Base-by-base conservation (phyloP, 371 early-diverging fungal genomes). In the Mucor indicus region DNA sequence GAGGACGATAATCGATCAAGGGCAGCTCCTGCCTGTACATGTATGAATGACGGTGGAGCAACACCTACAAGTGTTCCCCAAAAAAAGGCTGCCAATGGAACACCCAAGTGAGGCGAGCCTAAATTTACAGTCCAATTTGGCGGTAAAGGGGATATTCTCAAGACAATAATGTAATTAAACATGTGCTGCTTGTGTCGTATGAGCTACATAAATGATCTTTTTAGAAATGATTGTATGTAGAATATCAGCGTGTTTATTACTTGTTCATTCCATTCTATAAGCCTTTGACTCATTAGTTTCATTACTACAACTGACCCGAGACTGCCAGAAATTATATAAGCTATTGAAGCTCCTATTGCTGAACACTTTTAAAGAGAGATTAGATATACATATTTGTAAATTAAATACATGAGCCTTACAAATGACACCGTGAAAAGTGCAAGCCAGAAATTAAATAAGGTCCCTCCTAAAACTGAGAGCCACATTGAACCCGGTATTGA, bases 401-500 rank as follows among this genome's bases (percentile, higher is more conserved):
- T 19, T 31, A n/a, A 3, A 24, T 27, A 6, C 2, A 41, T 42
- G 8, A 9, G n/a, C 2, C 4, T 54, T 66, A 74, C 75, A 53
- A 75, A n/a, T 2, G 77, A 75, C 8, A 84, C 81, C 12, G 79
- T 72, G 25, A 77, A 56, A 41, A 84, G 44, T 1, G 80, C 69
- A 11, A 79, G 51, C 76, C 80, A 77, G 37, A 82, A 77, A 36
- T 72, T 61, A 45, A 84, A 84, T 8, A 84, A 48, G 11, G 85
- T 75, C 16, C 85, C 85, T 39, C 81, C 81, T 9, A 84, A 62
- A 21, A 84, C 72, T 22, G 79, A 81, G 37, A 84, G 62, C 85
- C 81, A 81, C 80, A 82, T 82, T 39, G 83, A 82, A 4, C 85
- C 85, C 21, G 85, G 85, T 29, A 84, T 77, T 17, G 81, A 80